phyloP scores from a whole-genome alignment of 176 grass and related monocot genomes.

The Calamus simplicifolius region DNA sequence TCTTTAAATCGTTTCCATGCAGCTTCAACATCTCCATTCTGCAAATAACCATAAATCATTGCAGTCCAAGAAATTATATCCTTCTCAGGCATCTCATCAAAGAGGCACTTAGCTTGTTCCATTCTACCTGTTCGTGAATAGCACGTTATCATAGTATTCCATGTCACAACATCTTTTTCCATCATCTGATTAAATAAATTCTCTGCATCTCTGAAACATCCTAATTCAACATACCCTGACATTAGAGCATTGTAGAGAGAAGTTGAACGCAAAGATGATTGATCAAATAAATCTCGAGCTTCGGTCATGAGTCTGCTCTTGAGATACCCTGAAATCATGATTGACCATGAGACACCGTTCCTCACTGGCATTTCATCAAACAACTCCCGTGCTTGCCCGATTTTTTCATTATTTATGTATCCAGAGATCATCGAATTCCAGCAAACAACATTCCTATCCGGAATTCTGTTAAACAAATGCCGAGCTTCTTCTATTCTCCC shows the following conservation, averaged over 20 bases:
- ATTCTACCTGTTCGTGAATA: slow-evolving; percentile 42
- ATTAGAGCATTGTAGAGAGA: slow-evolving; percentile 36
- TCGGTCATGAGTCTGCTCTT: slow-evolving; percentile 25
- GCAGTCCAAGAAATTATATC: slow-evolving; percentile 62
- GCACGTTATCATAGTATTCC: slow-evolving; percentile 64
- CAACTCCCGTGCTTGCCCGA: slow-evolving; percentile 29
- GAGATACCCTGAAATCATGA: slow-evolving; percentile 45
- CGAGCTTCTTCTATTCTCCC: slow-evolving; percentile 45
- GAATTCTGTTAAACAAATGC: slow-evolving; percentile 44
- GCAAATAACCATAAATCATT: slow-evolving; percentile 52
- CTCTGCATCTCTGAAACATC: slow-evolving; percentile 36
- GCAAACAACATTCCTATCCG: slow-evolving; percentile 30
- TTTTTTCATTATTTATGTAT: slow-evolving; percentile 29
- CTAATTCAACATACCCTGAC: slow-evolving; percentile 31
- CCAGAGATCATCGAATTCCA: slow-evolving; percentile 67
- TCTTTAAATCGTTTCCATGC: slow-evolving; percentile 46
- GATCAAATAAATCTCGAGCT: slow-evolving; percentile 29
- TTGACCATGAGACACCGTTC: slow-evolving; percentile 36
- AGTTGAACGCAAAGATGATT: background rate
- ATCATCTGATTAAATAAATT: slow-evolving; percentile 42
- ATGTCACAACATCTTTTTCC: slow-evolving; percentile 30
- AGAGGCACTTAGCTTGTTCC: slow-evolving; percentile 33
- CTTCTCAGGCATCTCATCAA: slow-evolving; percentile 47
- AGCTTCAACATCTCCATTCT: slow-evolving; percentile 30
- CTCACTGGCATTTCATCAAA: slow-evolving; percentile 41